Evolutionary conservation across 2,329 filamentous ascomycete species (phyloP).

Genomic region (Fonsecaea erecta): DNA sequence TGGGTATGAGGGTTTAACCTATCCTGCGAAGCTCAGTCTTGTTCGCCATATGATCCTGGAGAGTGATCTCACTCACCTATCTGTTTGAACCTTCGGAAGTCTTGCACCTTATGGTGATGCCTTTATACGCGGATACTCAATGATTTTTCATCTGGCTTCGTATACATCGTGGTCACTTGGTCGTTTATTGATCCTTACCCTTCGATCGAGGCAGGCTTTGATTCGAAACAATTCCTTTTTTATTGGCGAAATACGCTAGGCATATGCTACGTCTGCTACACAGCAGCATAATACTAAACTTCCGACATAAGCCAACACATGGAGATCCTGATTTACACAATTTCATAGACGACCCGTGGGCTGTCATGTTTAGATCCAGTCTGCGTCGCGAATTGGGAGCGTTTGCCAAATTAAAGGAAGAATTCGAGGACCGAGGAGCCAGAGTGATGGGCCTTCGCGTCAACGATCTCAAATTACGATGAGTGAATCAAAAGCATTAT

Average conservation of each 20-base stretch:
- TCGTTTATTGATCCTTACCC: conserved; percentile 11
- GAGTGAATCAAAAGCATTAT: conserved; percentile 90
- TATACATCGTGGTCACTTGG: conserved; percentile 15
- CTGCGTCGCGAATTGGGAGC: conserved; percentile 95
- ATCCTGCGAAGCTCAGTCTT: neutral
- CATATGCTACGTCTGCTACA: conserved; percentile 23
- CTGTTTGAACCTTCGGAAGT: no score
- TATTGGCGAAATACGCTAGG: conserved; percentile 2
- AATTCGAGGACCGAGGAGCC: conserved; percentile 83
- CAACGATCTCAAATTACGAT: conserved; percentile 81
- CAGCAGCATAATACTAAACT: conserved; percentile 64
- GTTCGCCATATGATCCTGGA: no score
- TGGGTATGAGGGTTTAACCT: neutral
- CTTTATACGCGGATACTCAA: neutral
- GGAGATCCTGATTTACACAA: conserved; percentile 72
- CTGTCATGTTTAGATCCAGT: conserved; percentile 73
- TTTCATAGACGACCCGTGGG: conserved; percentile 71
- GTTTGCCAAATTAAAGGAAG: conserved; percentile 84
- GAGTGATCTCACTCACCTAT: no score
- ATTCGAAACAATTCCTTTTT: neutral
- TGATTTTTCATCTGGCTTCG: conserved; percentile 4
- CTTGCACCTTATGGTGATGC: no score
- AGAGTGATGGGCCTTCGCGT: conserved; percentile 89
- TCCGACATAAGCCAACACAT: conserved; percentile 68
- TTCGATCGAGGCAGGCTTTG: conserved; percentile 5